Conservation (phyloP, 2,329 filamentous ascomycete genomes). For the Monosporascus sp. region DNA sequence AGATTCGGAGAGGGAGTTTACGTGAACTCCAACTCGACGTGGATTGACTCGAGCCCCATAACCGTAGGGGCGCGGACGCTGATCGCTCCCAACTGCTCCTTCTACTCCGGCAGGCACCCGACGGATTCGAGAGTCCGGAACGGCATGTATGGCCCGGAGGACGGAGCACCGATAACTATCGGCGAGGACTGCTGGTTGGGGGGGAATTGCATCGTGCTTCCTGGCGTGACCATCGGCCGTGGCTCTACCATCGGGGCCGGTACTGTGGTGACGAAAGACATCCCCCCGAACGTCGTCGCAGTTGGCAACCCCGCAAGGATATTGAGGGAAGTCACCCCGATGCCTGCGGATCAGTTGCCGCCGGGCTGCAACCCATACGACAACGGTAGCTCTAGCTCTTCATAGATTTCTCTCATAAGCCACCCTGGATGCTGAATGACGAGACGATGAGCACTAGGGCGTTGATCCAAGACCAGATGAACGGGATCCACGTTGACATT, state of each 20-base stretch:
- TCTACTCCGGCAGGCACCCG: conserved; percentile 74
- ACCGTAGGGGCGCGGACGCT: conserved; percentile 72
- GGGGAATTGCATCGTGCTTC: conserved; percentile 64
- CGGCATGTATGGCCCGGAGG: conserved; percentile 69
- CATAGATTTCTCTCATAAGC: conserved; percentile 50
- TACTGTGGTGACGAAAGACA: conserved; percentile 75
- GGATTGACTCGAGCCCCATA: conserved; percentile 72
- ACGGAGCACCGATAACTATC: conserved; percentile 66
- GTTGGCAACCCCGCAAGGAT: conserved; percentile 64
- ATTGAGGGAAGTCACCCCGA: conserved; percentile 30
- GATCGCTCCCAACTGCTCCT: conserved; percentile 70
- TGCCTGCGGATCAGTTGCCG: conserved; percentile 14
- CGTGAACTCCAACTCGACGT: conserved; percentile 68
- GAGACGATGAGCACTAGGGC: conserved; percentile 77
- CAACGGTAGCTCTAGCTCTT: neutral
- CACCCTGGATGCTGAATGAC: conserved; percentile 89
- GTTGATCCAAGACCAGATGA: conserved; percentile 82
- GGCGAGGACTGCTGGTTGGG: conserved; percentile 80
- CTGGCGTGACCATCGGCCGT: conserved; percentile 72
- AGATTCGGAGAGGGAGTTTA: conserved; percentile 65
- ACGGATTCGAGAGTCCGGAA: conserved; percentile 69
- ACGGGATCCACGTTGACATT: conserved; percentile 93
- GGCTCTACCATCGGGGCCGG: conserved; percentile 73
- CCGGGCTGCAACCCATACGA: conserved; percentile 9
- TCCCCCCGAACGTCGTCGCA: conserved; percentile 58